Evolutionary conservation across 2,329 filamentous ascomycete genomes (phyloP).

Genomic region (Monilinia laxa): DNA sequence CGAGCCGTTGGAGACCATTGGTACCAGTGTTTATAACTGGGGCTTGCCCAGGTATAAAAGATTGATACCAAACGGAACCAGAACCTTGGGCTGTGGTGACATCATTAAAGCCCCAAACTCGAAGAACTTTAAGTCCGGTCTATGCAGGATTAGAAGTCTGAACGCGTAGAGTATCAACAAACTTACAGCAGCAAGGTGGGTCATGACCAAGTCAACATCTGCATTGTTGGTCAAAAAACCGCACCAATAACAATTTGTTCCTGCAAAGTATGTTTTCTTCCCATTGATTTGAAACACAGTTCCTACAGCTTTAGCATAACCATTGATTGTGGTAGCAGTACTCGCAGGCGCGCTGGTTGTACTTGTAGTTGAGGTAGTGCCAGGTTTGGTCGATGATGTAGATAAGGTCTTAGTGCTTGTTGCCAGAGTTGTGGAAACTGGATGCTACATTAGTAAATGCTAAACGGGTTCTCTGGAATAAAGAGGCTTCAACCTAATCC

Average conservation of each 20-base stretch:
- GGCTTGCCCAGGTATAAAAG: conserved; percentile 45
- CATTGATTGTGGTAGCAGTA: conserved; percentile 25
- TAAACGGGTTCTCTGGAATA: neutral
- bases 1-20: conserved; percentile 62
- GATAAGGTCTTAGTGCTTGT: conserved; percentile 7
- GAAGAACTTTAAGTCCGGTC: conserved; percentile 58
- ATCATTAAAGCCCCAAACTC: conserved; percentile 65
- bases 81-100: conserved; percentile 45
- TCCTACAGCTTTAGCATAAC: conserved; percentile 35
- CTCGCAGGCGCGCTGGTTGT: conserved; percentile 21
- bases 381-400: conserved; percentile 15
- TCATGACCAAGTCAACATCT: conserved; percentile 54
- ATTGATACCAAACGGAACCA: conserved; percentile 47
- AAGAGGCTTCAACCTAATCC: conserved; percentile 1
- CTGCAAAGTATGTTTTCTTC: conserved; percentile 50
- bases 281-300: conserved; percentile 46
- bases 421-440: conserved; percentile 7
- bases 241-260: conserved; percentile 58
- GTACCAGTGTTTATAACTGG: conserved; percentile 63
- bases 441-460: neutral
- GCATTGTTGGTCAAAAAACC: conserved; percentile 52
- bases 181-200: conserved; percentile 45
- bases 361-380: conserved; percentile 21
- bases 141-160: conserved; percentile 5
- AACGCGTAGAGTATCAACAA: neutral